Evolutionary conservation across 2,329 filamentous ascomycete species (phyloP).

Genomic region (Clonostachys byssicola): DNA sequence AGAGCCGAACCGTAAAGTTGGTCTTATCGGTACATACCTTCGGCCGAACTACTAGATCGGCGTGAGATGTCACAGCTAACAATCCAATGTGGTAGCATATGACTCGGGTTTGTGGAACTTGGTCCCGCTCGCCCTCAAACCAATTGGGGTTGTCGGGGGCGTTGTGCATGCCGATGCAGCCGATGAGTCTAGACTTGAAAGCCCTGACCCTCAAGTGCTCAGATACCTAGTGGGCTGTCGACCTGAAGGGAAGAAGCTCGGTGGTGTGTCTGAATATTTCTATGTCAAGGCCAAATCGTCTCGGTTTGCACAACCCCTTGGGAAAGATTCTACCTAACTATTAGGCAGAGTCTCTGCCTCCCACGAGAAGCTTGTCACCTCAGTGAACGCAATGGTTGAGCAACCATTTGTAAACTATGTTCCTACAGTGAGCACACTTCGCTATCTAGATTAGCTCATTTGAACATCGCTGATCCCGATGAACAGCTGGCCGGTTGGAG

Average conservation of each 20-base stretch:
- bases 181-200: constrained; percentile 1
- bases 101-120: constrained; percentile 14
- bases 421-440: constrained; percentile 48
- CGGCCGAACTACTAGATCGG: not conserved
- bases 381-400: constrained; percentile 78
- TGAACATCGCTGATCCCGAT: not conserved
- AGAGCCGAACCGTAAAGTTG: constrained; percentile 28
- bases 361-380: constrained; percentile 63
- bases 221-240: constrained; percentile 8
- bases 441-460: not conserved
- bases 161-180: constrained; percentile 11
- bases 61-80: too few species aligned
- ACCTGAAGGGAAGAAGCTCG: not conserved
- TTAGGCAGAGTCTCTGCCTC: constrained; percentile 72
- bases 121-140: constrained; percentile 9
- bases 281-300: constrained; percentile 27
- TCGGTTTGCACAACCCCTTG: constrained; percentile 42
- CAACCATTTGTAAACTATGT: constrained; percentile 79
- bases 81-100: not conserved
- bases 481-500: constrained; percentile 60
- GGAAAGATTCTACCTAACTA: constrained; percentile 61
- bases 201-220: constrained; percentile 6
- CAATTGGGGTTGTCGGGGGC: constrained; percentile 11
- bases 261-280: constrained; percentile 24
- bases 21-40: not conserved